Percentiles rank a stretch among this genome's conserved stretches.
phyloP scores from a whole-genome alignment of 169 alveolate species.

The Toxoplasma gondii region DNA sequence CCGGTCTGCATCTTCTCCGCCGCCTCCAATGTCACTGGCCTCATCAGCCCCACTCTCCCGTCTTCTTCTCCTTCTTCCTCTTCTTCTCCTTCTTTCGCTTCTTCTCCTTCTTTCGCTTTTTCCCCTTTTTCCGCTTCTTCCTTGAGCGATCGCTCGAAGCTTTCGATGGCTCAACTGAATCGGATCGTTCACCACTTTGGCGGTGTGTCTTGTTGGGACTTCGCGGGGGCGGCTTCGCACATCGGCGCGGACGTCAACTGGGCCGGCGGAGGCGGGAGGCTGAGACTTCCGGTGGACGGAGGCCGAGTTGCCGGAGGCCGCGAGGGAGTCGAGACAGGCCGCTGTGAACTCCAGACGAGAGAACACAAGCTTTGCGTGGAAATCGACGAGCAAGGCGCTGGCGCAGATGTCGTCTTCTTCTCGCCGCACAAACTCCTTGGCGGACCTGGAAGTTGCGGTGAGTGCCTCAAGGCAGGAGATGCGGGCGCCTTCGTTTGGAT shows the following conservation, averaged over 20 bases:
- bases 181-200: constrained; percentile 45
- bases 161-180: background rate
- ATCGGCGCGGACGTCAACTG: constrained; percentile 38
- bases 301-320: background rate
- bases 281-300: background rate
- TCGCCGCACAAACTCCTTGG: constrained; percentile 94
- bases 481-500: no score
- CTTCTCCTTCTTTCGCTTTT: no score
- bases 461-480: background rate
- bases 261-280: background rate
- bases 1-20: background rate
- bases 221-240: constrained; percentile 60
- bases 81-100: background rate
- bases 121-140: background rate
- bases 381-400: constrained; percentile 15
- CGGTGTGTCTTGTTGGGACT: constrained; percentile 54
- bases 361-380: background rate
- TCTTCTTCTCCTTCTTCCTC: background rate
- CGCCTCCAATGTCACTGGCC: background rate
- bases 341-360: background rate
- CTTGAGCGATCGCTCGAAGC: background rate
- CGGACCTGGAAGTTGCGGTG: constrained; percentile 88
- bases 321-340: background rate
- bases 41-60: background rate
- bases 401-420: constrained; percentile 89